Base-by-base conservation (phyloP, 2,329 filamentous ascomycete species). In the Diplodia seriata region DNA sequence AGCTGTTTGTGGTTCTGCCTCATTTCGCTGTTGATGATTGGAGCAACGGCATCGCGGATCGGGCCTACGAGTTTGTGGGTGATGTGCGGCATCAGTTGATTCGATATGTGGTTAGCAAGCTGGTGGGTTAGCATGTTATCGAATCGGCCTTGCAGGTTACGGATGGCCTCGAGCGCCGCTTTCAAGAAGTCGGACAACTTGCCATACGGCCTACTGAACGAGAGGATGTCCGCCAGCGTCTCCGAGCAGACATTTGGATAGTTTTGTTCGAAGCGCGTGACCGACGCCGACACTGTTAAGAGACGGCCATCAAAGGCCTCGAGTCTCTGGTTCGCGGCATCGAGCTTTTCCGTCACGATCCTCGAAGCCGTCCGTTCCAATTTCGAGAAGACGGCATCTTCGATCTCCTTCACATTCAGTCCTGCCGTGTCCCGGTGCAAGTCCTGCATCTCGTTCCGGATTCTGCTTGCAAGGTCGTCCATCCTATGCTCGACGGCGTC, bases 101-200 rank as follows among this genome's bases (percentile, higher is more conserved):
- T 63, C 4, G 51, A 51, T 31, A 36, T 56, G 31, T 53, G 20
- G n/a, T 36, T 18, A 14, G 59, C 56, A n/a, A 68, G 14, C 3
- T 55, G 61, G 5, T 26, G 38, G 26, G 50, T 64, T 18, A 40
- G 31, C 6, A 55, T 29, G 6, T 64, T 65, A n/a, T 55, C 67
- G 26, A 29, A 66, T 8, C 50, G 50, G 6, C 18, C 3, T 51
- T 63, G 29, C 9, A 63, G n/a, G 7, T 51, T 18, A 12, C 59
- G 59, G 29, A 63, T 26, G 5, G 59, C 43, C 7, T 51, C 50
- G 1, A 20, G 8, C 4, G 47, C 51, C n/a, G 59, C 59, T 7
- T 31, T 12, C 4, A 63, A 12, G 12, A 51, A 38, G 3, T 15
- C 33, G 18, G 59, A 63, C n/a, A 26, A 8, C 14, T 38, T 51